A percentile compares a stretch with the other conserved stretches of the same genome.
These are phyloP conservation scores for Colletotrichum filicis DNA, from an alignment of 2,329 filamentous ascomycete genomes.

Conservation along the genomic window DNA sequence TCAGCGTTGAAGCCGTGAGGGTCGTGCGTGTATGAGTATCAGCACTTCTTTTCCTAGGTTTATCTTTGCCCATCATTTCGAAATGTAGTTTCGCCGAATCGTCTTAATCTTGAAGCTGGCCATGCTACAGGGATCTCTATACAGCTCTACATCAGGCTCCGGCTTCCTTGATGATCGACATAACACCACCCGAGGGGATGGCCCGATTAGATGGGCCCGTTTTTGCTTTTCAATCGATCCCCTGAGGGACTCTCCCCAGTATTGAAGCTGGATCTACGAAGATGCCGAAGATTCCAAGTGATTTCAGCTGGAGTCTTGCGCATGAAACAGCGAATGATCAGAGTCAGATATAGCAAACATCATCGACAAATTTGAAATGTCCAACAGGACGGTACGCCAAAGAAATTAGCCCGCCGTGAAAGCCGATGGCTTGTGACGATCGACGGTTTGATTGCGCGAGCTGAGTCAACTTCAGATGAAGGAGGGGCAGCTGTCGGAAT, in stretches of 20 bases:
- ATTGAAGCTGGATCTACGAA: neutral
- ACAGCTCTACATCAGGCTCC: neutral
- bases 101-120: neutral
- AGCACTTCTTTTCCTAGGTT: neutral
- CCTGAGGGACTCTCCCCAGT: neutral
- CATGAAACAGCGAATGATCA: neutral
- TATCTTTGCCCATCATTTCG: neutral
- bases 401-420: too few relatives aligned
- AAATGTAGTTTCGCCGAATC: neutral
- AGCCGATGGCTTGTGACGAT: neutral
- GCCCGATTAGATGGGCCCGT: neutral
- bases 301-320: neutral
- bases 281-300: neutral
- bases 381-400: neutral
- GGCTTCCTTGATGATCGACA: neutral
- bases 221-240: neutral
- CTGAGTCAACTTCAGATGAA: neutral
- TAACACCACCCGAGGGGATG: neutral
- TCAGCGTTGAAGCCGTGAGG: neutral
- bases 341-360: neutral
- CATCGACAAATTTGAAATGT: neutral
- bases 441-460: neutral
- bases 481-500: neutral
- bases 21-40: neutral
- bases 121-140: neutral